Conservation (phyloP, 1,284 basidiomycete species). For the Butyriboletus pseudospeciosus region DNA sequence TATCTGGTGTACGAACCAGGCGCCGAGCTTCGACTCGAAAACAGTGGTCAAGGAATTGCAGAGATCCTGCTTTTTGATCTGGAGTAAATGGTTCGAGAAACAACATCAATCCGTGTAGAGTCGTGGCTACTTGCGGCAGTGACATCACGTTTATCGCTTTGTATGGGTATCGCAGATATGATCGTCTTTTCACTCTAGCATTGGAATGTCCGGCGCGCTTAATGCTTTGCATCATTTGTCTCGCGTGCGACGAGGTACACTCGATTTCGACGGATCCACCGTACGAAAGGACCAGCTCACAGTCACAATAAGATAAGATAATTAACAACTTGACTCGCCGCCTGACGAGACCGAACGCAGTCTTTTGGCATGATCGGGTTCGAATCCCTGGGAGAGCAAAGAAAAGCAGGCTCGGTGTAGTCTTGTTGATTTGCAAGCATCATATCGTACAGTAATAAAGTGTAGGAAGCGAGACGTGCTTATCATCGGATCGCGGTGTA, state of each 20-base stretch:
- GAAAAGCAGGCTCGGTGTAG: no score
- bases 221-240: not conserved
- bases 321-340: not conserved
- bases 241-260: constrained; percentile 1
- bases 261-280: not conserved
- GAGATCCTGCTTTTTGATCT: constrained; percentile 76
- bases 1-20: constrained; percentile 52
- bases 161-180: not conserved
- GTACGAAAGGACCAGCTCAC: not conserved
- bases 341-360: not conserved
- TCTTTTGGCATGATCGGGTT: no score
- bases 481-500: not conserved
- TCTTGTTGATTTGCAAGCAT: no score
- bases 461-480: not conserved
- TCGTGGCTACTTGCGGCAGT: not conserved
- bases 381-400: no score
- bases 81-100: constrained; percentile 35
- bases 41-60: constrained; percentile 53
- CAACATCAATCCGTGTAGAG: not conserved
- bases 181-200: constrained; percentile 4
- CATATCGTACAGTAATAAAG: not conserved
- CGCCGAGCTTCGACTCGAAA: constrained; percentile 51
- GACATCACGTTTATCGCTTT: not conserved
- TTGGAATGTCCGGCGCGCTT: not conserved
- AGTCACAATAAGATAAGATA: not conserved